Evolutionary conservation across 2,329 filamentous ascomycete species (phyloP).

Genomic region (Alternaria conjuncta): DNA sequence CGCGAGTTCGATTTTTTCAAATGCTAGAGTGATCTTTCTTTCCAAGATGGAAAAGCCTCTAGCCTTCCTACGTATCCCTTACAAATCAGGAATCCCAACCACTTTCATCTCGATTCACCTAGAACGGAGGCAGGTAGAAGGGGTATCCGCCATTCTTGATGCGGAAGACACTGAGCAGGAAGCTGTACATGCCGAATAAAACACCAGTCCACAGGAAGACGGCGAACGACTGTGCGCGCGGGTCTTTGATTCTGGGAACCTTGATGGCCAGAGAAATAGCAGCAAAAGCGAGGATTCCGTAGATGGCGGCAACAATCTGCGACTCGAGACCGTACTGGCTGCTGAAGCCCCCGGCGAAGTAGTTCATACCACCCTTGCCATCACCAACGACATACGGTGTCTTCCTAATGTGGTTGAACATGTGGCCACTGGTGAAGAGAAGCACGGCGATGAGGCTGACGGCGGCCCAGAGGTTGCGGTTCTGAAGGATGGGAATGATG

Average conservation of each 20-base stretch:
- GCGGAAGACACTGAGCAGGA: conserved; percentile 91
- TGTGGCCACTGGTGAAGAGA: conserved; percentile 93
- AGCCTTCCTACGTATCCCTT: background rate
- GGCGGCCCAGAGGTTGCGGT: conserved; percentile 92
- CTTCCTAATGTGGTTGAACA: conserved; percentile 99
- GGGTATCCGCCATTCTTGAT: conserved; percentile 95
- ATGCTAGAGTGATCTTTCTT: background rate
- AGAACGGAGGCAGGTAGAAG: conserved; percentile 92
- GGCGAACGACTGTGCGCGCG: conserved; percentile 78
- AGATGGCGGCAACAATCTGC: conserved; percentile 89
- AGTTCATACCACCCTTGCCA: conserved; percentile 82
- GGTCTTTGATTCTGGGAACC: conserved; percentile 84
- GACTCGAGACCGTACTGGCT: conserved; percentile 94
- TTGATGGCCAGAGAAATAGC: conserved; percentile 91
- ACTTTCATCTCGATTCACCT: conserved; percentile 17
- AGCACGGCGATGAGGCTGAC: conserved; percentile 87
- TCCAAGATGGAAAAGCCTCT: background rate
- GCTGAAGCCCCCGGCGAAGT: conserved; percentile 91
- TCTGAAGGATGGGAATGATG: conserved; percentile 80
- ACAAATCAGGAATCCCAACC: background rate
- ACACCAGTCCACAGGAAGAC: conserved; percentile 80
- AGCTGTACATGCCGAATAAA: conserved; percentile 86
- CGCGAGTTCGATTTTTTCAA: background rate
- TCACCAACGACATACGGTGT: conserved; percentile 90
- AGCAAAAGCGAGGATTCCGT: conserved; percentile 83